Percentiles rank a stretch among this genome's conserved stretches.
These are phyloP conservation scores for Physocladia obscura DNA, from an alignment of 192 early-diverging fungal species.

Conservation along the genomic window DNA sequence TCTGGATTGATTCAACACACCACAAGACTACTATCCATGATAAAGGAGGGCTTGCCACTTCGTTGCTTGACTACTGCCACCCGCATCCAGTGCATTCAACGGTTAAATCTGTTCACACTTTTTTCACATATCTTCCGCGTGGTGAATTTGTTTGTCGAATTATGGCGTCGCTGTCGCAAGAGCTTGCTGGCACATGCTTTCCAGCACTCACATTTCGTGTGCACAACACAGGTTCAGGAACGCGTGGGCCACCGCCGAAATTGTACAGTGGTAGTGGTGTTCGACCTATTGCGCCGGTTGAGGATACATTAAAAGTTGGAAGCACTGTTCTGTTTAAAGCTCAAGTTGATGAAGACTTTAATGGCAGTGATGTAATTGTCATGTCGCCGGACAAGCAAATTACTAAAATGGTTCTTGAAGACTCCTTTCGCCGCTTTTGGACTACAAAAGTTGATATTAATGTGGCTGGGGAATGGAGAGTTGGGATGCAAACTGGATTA, in stretches of 20 bases:
- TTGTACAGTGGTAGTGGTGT: slow-evolving; percentile 1
- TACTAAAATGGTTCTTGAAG: neutral
- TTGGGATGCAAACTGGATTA: slow-evolving; percentile 1
- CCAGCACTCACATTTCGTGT: slow-evolving; percentile 27
- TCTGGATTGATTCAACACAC: slow-evolving; percentile 4
- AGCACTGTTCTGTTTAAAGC: slow-evolving; percentile 3
- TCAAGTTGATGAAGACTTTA: neutral
- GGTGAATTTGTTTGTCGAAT: slow-evolving; percentile 14
- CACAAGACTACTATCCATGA: slow-evolving; percentile 7
- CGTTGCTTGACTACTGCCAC: neutral
- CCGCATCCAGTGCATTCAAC: neutral
- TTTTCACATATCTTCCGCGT: slow-evolving; percentile 3
- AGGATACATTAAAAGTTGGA: neutral
- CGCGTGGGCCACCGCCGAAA: neutral
- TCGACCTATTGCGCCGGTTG: neutral
- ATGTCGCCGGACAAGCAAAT: slow-evolving; percentile 10
- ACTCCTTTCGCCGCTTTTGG: slow-evolving; percentile 1
- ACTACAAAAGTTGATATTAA: neutral
- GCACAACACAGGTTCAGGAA: slow-evolving; percentile 7
- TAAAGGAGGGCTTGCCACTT: neutral
- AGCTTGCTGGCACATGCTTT: neutral
- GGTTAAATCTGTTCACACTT: neutral
- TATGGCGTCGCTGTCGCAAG: slow-evolving; percentile 1
- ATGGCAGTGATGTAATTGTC: neutral
- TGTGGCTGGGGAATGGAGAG: slow-evolving; percentile 13